Evolutionary conservation across 1,139 yeast species (phyloP).

Genomic region (Taiozyma sp.): DNA sequence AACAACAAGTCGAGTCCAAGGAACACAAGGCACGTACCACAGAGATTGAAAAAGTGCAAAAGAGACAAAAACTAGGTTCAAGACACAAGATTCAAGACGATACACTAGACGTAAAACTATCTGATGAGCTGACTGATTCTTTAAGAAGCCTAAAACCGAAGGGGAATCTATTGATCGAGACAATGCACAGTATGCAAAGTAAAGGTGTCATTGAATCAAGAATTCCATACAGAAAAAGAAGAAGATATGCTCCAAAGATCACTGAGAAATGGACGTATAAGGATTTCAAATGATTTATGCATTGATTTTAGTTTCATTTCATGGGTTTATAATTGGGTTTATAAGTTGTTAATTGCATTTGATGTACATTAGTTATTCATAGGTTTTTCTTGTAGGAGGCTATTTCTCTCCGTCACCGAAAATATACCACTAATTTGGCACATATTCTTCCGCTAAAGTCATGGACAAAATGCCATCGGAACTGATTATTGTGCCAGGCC

Average conservation of each 20-base stretch:
- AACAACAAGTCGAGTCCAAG: constrained; percentile 31
- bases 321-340: background rate
- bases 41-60: constrained; percentile 26
- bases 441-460: background rate
- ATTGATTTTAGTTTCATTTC: background rate
- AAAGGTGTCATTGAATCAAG: constrained; percentile 86
- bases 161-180: constrained; percentile 81
- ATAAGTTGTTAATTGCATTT: background rate
- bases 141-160: constrained; percentile 84
- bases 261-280: constrained; percentile 93
- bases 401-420: background rate
- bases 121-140: constrained; percentile 85
- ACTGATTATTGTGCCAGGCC: constrained; percentile 63
- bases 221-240: constrained; percentile 62
- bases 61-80: constrained; percentile 37
- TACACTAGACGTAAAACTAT: constrained; percentile 79
- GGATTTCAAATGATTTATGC: constrained; percentile 55
- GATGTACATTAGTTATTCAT: background rate
- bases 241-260: constrained; percentile 63
- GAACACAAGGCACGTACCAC: constrained; percentile 22
- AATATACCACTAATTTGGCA: background rate
- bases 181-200: constrained; percentile 76
- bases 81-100: constrained; percentile 58
- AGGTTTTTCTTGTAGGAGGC: background rate
- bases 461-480: constrained; percentile 16